Evolutionary conservation across 345 rosid species (phyloP).

Genomic region (Lepidium sativum): DNA sequence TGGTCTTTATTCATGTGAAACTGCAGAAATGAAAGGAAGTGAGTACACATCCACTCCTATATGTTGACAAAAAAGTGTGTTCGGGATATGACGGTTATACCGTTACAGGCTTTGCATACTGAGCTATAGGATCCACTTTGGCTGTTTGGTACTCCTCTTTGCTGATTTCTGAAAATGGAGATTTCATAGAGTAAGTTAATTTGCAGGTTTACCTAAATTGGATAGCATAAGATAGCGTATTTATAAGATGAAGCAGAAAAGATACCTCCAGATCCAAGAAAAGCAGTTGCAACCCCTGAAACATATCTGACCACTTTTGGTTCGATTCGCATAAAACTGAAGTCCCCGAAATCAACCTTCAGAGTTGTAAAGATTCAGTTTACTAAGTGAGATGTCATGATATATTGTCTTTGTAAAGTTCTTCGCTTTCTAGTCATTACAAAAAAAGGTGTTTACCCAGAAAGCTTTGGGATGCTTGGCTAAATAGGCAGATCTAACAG

Average conservation of each 20-base stretch:
- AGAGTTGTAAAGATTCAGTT: constrained; percentile 16
- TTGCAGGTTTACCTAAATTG: background rate
- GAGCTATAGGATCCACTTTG: constrained; percentile 83
- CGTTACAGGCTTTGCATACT: constrained; percentile 75
- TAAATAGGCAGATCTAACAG: constrained; percentile 65
- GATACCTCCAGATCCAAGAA: constrained; percentile 90
- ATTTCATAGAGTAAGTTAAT: background rate
- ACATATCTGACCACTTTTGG: constrained; percentile 79
- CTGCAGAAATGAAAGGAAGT: constrained; percentile 27
- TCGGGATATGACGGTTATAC: constrained; percentile 31
- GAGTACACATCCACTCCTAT: background rate
- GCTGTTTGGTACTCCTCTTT: constrained; percentile 58
- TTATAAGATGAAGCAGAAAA: constrained; percentile 10
- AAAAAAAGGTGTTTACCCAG: constrained; percentile 51
- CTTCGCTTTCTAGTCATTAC: background rate
- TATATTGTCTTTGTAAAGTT: background rate
- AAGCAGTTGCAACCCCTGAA: constrained; percentile 87
- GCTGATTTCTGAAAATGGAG: constrained; percentile 48
- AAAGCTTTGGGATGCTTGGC: constrained; percentile 89
- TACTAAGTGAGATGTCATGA: background rate
- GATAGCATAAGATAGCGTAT: background rate
- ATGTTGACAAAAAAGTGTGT: background rate
- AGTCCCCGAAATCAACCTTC: constrained; percentile 98
- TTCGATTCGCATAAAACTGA: constrained; percentile 70
- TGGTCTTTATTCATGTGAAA: constrained; percentile 96